Base-by-base conservation (phyloP, 176 grass and related monocot species). In the Rhynchospora tenuis region DNA sequence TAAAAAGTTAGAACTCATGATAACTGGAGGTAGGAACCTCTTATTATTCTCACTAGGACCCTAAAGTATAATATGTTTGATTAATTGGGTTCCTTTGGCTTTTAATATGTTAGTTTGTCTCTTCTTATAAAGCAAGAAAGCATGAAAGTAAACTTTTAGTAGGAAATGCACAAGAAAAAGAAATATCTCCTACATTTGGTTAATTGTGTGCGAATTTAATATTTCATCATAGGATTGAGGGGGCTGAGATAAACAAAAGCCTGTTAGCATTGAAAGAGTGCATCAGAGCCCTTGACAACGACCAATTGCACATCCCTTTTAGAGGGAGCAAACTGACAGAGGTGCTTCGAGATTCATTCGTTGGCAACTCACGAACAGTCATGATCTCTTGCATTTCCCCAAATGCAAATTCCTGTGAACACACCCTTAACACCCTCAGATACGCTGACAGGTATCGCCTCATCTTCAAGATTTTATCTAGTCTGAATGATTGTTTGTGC, bases 301-400 rank as follows among this genome's bases (percentile, higher is more conserved):
- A 99, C 87, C 96, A 99, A 83, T 84, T 99, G 82, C 96, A 99
- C 83, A 99, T 99, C 52, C 96, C 96, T 79, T 99, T 99, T 81
- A 93, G 96, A 92, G 96, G 96, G 84, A 99, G 96, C 93, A 95
- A 99, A 80, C 88, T 99, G 79, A 99, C 96, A 29, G 96, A 99
- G 86, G 96, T 99, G 76, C 93, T 99, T 62, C 93, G 96, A 72
- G 96, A 99, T 79, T 99, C 96, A 16, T 99, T 99, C 81, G 96
- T 99, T 64, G 96, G 96, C 84, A 99, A 99, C 78, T 99, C 96
- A 20, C 85, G 91, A 56, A 99, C 96, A 3, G 92, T 99, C 27
- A 99, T 99, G 96, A 99, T 99, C 61, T 95, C 93, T 76, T 99
- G 96, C 85, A 95, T 99, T 82, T 99, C 96, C 23, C 96, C 96